Evolutionary conservation across 257 asterid species (phyloP).

Genomic region (Mitragyna speciosa): DNA sequence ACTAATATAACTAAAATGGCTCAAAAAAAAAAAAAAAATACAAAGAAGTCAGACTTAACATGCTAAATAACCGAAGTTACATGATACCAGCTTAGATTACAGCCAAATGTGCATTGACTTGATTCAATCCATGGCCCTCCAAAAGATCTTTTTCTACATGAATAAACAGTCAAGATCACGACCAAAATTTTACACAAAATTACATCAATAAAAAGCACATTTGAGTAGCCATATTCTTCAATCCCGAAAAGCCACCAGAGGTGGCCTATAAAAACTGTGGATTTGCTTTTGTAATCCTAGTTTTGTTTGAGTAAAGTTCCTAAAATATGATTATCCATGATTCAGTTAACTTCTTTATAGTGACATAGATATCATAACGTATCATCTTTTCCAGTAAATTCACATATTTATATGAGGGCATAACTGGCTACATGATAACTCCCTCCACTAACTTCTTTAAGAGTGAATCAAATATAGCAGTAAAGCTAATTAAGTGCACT

Average conservation of each 20-base stretch:
- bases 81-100: background rate
- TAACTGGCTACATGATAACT: background rate
- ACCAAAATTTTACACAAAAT: background rate
- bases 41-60: background rate
- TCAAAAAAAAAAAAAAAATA: too few relatives aligned
- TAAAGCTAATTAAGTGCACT: background rate
- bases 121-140: background rate
- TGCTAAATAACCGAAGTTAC: background rate
- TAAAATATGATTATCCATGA: background rate
- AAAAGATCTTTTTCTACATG: background rate
- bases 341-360: constrained; percentile 12
- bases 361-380: background rate
- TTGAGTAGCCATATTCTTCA: background rate
- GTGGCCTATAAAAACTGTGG: constrained; percentile 4
- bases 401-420: background rate
- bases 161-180: background rate
- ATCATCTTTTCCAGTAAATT: background rate
- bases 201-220: background rate
- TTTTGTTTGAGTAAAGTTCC: background rate
- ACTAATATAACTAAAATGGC: background rate
- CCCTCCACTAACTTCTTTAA: constrained; percentile 17
- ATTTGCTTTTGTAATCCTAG: constrained; percentile 23
- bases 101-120: background rate
- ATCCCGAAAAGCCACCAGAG: constrained; percentile 1
- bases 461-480: constrained; percentile 13